Evolutionary conservation across 1,139 yeast species (phyloP).

Genomic region (Scheffersomyces stambukii): DNA sequence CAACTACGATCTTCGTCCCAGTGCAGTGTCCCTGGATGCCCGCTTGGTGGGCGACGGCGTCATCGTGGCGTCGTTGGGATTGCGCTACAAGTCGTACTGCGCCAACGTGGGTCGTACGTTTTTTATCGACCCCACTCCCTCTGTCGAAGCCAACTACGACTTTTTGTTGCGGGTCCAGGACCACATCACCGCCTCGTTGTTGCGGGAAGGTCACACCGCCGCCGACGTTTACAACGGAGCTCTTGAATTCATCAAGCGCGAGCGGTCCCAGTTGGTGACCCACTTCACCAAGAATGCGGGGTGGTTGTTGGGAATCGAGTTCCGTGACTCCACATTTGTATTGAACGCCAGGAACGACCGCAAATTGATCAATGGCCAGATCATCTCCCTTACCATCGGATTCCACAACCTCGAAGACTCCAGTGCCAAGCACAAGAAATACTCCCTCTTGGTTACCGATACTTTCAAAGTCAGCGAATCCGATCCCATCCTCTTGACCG

Average conservation of each 20-base stretch:
- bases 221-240: constrained; percentile 66
- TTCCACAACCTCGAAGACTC: constrained; percentile 59
- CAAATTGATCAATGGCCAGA: constrained; percentile 64
- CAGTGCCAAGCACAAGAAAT: constrained; percentile 44
- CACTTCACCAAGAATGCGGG: constrained; percentile 82
- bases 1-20: constrained; percentile 77
- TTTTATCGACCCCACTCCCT: constrained; percentile 81
- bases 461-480: constrained; percentile 68
- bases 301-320: constrained; percentile 87
- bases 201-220: constrained; percentile 67
- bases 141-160: constrained; percentile 76
- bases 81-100: constrained; percentile 86
- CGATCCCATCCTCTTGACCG: constrained; percentile 66
- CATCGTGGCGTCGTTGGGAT: constrained; percentile 78
- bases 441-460: constrained; percentile 77
- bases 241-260: constrained; percentile 50
- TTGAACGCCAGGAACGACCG: constrained; percentile 74
- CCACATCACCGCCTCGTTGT: constrained; percentile 47
- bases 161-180: constrained; percentile 66
- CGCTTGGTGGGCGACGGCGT: constrained; percentile 74
- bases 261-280: constrained; percentile 58
- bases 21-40: constrained; percentile 71
- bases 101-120: constrained; percentile 86
- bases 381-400: constrained; percentile 74
- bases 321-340: constrained; percentile 74